A percentile compares a stretch with the other conserved stretches of the same genome.
Conservation (phyloP, 768 basidiomycete species). For the Rhizopogon sp. region DNA sequence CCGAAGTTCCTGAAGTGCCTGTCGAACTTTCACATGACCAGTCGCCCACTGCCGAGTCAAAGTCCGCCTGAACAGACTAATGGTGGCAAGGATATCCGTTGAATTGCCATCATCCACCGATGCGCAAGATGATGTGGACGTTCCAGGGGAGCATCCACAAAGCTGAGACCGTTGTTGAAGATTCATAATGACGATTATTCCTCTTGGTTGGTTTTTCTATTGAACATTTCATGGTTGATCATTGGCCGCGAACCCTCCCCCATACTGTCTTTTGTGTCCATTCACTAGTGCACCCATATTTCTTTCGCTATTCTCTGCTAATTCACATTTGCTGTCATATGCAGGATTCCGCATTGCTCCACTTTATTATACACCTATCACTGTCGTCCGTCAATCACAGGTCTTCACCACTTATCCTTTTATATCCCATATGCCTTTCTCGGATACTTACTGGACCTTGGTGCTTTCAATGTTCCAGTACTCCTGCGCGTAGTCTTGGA, state of each 20-base stretch:
- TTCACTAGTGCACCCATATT: constrained; percentile 7
- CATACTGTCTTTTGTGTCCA: constrained; percentile 1
- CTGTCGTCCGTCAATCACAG: neutral
- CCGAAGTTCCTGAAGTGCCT: neutral
- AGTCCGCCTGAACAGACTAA: neutral
- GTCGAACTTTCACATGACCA: neutral
- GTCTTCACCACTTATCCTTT: neutral
- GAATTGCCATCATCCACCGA: neutral
- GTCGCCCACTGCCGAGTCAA: neutral
- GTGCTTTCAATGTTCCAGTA: constrained; percentile 72
- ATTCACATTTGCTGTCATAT: constrained; percentile 9
- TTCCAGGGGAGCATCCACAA: neutral
- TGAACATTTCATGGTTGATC: neutral
- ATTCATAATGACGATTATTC: neutral
- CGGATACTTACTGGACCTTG: constrained; percentile 20
- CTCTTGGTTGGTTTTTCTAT: neutral
- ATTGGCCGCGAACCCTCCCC: neutral
- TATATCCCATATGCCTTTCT: neutral
- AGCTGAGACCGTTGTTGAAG: neutral
- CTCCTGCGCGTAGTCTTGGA: constrained; percentile 87
- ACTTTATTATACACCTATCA: constrained; percentile 5
- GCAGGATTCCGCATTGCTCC: constrained; percentile 7
- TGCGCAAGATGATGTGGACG: neutral
- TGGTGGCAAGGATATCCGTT: neutral
- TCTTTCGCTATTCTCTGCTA: constrained; percentile 6